Conservation (phyloP, 2,329 filamentous ascomycete genomes). For the Aureobasidium melanogenum region DNA sequence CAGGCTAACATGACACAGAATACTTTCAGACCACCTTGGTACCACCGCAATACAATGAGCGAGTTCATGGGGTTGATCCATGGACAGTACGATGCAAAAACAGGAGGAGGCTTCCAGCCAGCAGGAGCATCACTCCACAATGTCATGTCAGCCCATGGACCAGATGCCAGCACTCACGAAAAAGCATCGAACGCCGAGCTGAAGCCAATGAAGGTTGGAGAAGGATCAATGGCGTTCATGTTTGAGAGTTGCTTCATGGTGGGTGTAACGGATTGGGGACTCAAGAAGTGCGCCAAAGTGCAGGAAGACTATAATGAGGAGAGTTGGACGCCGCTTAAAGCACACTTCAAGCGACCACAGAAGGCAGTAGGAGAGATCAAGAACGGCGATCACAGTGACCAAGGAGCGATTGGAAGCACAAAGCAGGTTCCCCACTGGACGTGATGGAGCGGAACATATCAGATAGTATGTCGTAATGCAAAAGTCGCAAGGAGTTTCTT, state of each 20-base stretch:
- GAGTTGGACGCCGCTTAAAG: slow-evolving; percentile 58
- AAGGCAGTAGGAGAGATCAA: slow-evolving; percentile 15
- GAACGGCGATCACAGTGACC: slow-evolving; percentile 15
- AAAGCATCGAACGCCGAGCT: slow-evolving; percentile 48
- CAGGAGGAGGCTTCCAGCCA: slow-evolving; percentile 47
- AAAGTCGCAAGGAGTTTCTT: neutral
- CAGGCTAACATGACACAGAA: slow-evolving; percentile 31
- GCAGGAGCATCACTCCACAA: slow-evolving; percentile 49
- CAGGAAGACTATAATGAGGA: slow-evolving; percentile 69
- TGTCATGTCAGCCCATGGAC: slow-evolving; percentile 39
- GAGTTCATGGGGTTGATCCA: slow-evolving; percentile 56
- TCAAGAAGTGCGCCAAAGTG: slow-evolving; percentile 61
- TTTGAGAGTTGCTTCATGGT: slow-evolving; percentile 63
- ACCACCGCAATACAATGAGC: slow-evolving; percentile 60
- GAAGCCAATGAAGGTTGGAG: slow-evolving; percentile 49
- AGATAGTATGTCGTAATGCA: neutral
- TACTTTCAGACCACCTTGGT: slow-evolving; percentile 65
- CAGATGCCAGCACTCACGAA: slow-evolving; percentile 49
- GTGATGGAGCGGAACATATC: neutral
- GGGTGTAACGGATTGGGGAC: slow-evolving; percentile 62
- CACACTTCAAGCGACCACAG: slow-evolving; percentile 32
- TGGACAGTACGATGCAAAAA: slow-evolving; percentile 52
- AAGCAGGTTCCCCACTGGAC: slow-evolving; percentile 23
- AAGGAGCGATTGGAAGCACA: slow-evolving; percentile 20
- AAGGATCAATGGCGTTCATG: slow-evolving; percentile 58